A percentile compares a stretch with the other conserved stretches of the same genome.
Conservation (phyloP, 2,329 filamentous ascomycete species). For the Cladosporium sp. region DNA sequence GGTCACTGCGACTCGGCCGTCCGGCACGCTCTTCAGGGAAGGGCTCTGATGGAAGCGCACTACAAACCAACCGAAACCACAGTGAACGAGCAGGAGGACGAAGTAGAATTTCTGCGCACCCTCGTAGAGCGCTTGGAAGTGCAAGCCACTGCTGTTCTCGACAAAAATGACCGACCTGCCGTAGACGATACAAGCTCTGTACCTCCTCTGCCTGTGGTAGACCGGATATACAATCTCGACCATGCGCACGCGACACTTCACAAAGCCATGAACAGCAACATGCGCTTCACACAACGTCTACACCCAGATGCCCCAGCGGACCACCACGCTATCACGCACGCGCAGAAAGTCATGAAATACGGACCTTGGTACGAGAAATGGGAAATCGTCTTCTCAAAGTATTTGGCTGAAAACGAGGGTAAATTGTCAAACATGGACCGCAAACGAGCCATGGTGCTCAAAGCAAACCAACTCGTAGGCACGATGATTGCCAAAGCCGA, state of each 20-base stretch:
- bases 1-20: constrained; percentile 39
- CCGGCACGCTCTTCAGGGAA: constrained; percentile 37
- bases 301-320: constrained; percentile 33
- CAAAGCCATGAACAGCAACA: constrained; percentile 37
- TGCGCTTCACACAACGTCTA: constrained; percentile 39
- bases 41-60: constrained; percentile 32
- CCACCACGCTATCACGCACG: constrained; percentile 36
- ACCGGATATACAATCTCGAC: constrained; percentile 36
- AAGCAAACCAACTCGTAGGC: constrained; percentile 38
- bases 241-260: constrained; percentile 38
- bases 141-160: constrained; percentile 37
- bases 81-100: constrained; percentile 31
- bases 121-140: constrained; percentile 38
- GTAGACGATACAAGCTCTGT: constrained; percentile 32
- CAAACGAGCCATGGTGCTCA: constrained; percentile 40
- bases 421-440: constrained; percentile 36
- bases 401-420: constrained; percentile 31
- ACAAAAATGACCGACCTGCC: constrained; percentile 34
- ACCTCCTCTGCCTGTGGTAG: constrained; percentile 32
- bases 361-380: constrained; percentile 37
- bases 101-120: constrained; percentile 38
- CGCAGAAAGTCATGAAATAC: constrained; percentile 37
- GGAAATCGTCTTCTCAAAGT: constrained; percentile 35
- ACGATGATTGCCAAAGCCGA: constrained; percentile 38
- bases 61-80: constrained; percentile 21